Percentiles rank a stretch among this genome's conserved stretches.
Conservation (phyloP, 2,329 filamentous ascomycete genomes). For the Polychaeton citri region DNA sequence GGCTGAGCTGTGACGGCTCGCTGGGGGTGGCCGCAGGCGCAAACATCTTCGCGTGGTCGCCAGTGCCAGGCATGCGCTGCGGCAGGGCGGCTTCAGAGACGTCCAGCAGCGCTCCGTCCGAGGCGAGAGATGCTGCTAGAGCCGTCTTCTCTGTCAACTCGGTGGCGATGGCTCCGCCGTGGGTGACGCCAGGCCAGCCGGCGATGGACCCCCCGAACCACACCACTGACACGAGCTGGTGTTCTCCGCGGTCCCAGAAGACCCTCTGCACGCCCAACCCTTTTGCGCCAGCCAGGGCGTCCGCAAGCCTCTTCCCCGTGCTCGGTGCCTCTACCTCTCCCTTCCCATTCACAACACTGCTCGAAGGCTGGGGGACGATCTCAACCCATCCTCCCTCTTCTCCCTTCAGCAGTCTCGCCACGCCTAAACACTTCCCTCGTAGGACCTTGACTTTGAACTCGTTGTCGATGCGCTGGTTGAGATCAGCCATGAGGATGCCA, state of each 20-base stretch:
- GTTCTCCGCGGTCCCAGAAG: constrained; percentile 48
- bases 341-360: not conserved
- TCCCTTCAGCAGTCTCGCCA: constrained; percentile 18
- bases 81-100: constrained; percentile 13
- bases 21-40: constrained; percentile 4
- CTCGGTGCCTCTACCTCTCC: constrained; percentile 3
- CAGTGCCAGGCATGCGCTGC: constrained; percentile 18
- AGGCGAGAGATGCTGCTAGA: constrained; percentile 46
- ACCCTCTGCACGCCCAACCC: constrained; percentile 42
- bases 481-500: constrained; percentile 24
- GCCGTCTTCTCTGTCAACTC: constrained; percentile 56
- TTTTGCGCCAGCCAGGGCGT: constrained; percentile 24
- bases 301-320: constrained; percentile 11
- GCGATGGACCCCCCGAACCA: constrained; percentile 51
- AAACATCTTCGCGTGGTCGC: constrained; percentile 18
- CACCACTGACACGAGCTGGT: constrained; percentile 49
- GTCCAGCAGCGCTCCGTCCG: constrained; percentile 4
- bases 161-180: constrained; percentile 58
- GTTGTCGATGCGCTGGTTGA: constrained; percentile 30
- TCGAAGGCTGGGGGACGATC: constrained; percentile 9
- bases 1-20: constrained; percentile 26
- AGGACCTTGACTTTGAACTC: constrained; percentile 38
- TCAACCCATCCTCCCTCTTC: constrained; percentile 20
- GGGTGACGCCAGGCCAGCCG: constrained; percentile 59
- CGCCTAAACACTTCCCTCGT: constrained; percentile 27